A percentile compares a stretch with the other conserved stretches of the same genome.
Evolutionary conservation across 1,284 basidiomycete species (phyloP).

Genomic region (Volvariella surrecta): DNA sequence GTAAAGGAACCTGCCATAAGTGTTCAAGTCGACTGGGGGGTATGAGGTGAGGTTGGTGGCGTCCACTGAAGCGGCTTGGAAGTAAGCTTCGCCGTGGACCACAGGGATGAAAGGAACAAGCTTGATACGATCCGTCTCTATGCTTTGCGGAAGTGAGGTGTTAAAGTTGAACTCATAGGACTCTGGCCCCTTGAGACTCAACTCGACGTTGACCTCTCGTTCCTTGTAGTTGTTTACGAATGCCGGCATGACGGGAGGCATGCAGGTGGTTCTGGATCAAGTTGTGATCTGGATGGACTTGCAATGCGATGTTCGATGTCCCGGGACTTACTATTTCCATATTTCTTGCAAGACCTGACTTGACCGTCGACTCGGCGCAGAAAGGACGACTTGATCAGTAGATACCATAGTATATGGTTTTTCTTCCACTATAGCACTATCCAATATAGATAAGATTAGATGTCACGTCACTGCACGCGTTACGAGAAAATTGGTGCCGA

Average conservation of each 20-base stretch:
- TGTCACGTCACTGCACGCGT: no score
- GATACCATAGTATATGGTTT: no score
- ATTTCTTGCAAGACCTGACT: no score
- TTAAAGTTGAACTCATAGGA: constrained; percentile 19
- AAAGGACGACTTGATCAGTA: no score
- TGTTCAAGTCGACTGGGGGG: constrained; percentile 16
- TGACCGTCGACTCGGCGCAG: no score
- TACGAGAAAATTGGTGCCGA: no score
- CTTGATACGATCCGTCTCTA: constrained; percentile 29
- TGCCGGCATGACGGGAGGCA: background rate
- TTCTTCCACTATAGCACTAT: no score
- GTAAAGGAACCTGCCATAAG: constrained; percentile 16
- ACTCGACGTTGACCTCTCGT: constrained; percentile 6
- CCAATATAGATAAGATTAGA: no score
- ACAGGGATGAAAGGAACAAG: constrained; percentile 30
- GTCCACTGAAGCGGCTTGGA: constrained; percentile 11
- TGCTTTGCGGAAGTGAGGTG: constrained; percentile 20
- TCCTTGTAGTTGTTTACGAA: constrained; percentile 1
- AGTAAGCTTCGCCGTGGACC: constrained; percentile 22
- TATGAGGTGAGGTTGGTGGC: constrained; percentile 9
- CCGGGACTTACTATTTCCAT: no score
- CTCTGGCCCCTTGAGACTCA: constrained; percentile 6
- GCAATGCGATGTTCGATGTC: no score
- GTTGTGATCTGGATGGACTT: no score
- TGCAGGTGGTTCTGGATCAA: no score